Conservation (phyloP, 345 rosid species). For the Citrus hindsii region DNA sequence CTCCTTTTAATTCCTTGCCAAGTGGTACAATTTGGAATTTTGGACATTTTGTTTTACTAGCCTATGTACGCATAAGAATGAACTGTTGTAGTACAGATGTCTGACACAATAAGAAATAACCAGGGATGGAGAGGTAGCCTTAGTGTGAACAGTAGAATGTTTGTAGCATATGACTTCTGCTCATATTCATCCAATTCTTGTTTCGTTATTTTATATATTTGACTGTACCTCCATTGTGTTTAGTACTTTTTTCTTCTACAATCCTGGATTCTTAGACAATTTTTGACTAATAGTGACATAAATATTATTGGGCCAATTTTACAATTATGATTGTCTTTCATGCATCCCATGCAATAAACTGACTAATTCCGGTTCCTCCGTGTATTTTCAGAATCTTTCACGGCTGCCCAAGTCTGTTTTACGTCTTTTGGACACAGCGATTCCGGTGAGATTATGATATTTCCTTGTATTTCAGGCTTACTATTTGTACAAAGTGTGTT, state of each 20-base stretch:
- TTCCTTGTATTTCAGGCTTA: background rate
- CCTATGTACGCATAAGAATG: background rate
- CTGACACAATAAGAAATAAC: background rate
- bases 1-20: background rate
- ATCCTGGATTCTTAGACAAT: background rate
- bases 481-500: background rate
- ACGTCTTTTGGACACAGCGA: slow-evolving; percentile 82
- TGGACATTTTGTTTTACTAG: background rate
- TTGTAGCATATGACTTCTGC: background rate
- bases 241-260: background rate
- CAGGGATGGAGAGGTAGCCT: background rate
- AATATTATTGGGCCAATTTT: background rate
- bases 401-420: slow-evolving; percentile 77
- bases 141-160: background rate
- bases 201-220: too few species aligned
- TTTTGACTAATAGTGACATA: background rate
- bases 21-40: background rate
- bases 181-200: background rate
- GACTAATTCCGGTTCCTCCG: background rate
- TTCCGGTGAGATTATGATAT: slow-evolving; percentile 51
- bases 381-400: slow-evolving; percentile 68
- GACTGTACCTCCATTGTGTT: background rate
- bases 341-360: background rate
- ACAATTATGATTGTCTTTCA: slow-evolving; percentile 4
- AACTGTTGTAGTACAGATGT: background rate